phyloP scores from a whole-genome alignment of 371 early-diverging fungal species.

The Sanchytrium tribonematis region DNA sequence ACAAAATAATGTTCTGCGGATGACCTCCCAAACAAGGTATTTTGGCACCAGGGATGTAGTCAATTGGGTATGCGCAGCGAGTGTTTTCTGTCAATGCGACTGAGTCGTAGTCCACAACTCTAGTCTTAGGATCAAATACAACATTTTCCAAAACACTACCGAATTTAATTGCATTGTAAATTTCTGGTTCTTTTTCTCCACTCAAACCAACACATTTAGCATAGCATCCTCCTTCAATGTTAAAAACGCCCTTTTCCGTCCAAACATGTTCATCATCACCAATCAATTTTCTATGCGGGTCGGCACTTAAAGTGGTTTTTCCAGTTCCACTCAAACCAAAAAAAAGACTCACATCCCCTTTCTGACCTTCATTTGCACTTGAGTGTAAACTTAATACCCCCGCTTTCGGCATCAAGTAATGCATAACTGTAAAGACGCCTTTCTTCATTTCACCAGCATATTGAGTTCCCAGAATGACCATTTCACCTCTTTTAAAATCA shows the following conservation, averaged over 20 bases:
- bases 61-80: slow-evolving; percentile 87
- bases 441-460: slow-evolving; percentile 98
- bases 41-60: slow-evolving; percentile 83
- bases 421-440: slow-evolving; percentile 91
- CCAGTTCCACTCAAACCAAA: slow-evolving; percentile 93
- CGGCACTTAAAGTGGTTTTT: slow-evolving; percentile 87
- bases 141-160: slow-evolving; percentile 88
- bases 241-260: slow-evolving; percentile 80
- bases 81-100: slow-evolving; percentile 75
- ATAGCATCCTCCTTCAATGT: slow-evolving; percentile 93
- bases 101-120: slow-evolving; percentile 61
- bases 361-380: slow-evolving; percentile 68
- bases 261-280: slow-evolving; percentile 98
- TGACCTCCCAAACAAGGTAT: slow-evolving; percentile 72
- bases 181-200: slow-evolving; percentile 88
- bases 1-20: slow-evolving; percentile 78
- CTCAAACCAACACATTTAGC: slow-evolving; percentile 84
- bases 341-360: slow-evolving; percentile 80
- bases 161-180: slow-evolving; percentile 74
- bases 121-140: slow-evolving; percentile 43
- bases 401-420: slow-evolving; percentile 85
- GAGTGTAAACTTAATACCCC: slow-evolving; percentile 87
- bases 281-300: slow-evolving; percentile 66
- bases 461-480: slow-evolving; percentile 83
- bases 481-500: slow-evolving; percentile 46